Evolutionary conservation across 164 flowering plant species (phyloP).

Genomic region (Vitis riparia): DNA sequence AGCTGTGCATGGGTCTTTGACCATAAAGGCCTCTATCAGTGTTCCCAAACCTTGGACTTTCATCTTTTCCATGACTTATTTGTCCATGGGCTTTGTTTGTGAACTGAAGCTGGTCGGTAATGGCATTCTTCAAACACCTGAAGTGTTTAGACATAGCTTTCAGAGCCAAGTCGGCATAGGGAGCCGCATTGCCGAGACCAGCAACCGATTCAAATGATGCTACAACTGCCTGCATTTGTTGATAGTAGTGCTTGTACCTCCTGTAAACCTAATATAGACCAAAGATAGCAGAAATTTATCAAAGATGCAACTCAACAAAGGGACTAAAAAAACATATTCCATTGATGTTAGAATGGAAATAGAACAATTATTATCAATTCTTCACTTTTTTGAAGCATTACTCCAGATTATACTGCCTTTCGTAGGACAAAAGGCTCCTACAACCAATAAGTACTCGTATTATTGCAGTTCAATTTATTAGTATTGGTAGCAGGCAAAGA

Average conservation of each 20-base stretch:
- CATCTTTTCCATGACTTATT: conserved; percentile 30
- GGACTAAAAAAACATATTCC: neutral
- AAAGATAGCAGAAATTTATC: neutral
- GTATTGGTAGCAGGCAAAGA: no score
- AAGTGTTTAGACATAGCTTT: conserved; percentile 76
- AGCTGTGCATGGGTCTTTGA: conserved; percentile 35
- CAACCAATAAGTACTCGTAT: no score
- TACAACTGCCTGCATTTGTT: conserved; percentile 72
- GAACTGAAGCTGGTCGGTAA: conserved; percentile 63
- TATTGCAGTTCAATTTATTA: no score
- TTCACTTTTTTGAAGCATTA: neutral
- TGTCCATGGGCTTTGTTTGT: conserved; percentile 35
- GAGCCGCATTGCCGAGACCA: conserved; percentile 77
- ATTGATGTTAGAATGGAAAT: neutral
- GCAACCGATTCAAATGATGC: conserved; percentile 83
- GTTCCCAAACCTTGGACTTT: conserved; percentile 27
- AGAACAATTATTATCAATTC: neutral
- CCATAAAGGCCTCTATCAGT: conserved; percentile 29
- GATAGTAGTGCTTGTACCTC: conserved; percentile 77
- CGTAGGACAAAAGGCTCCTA: no score
- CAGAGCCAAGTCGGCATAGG: conserved; percentile 62
- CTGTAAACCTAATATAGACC: conserved; percentile 49
- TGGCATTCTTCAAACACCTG: conserved; percentile 60
- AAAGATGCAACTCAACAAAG: neutral
- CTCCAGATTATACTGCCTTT: no score